A percentile compares a stretch with the other conserved stretches of the same genome.
Conservation (phyloP, 1,284 basidiomycete species). For the Ustilago esculenta region DNA sequence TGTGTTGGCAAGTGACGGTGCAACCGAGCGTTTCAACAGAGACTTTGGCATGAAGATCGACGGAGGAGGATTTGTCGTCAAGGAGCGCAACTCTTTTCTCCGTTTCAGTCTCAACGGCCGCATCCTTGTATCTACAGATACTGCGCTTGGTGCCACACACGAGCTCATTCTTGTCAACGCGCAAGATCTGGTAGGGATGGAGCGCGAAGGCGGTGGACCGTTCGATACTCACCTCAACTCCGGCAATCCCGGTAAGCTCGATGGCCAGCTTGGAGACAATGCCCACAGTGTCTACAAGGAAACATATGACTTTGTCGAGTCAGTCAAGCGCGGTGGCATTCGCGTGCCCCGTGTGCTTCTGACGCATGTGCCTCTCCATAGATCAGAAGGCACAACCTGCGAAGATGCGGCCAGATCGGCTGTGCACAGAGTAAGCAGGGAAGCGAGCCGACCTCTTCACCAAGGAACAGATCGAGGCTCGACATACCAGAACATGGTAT, state of each 20-base stretch:
- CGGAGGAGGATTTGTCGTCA: constrained; percentile 33
- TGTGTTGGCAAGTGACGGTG: constrained; percentile 24
- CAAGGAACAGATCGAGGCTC: constrained; percentile 49
- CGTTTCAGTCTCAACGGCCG: constrained; percentile 43
- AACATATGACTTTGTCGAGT: constrained; percentile 50
- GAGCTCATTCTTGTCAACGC: constrained; percentile 55
- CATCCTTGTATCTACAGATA: constrained; percentile 35
- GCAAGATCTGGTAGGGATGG: constrained; percentile 57
- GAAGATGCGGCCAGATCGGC: constrained; percentile 28
- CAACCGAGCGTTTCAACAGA: constrained; percentile 25
- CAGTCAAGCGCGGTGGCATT: constrained; percentile 14
- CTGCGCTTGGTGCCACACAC: constrained; percentile 39
- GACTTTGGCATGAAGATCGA: constrained; percentile 30
- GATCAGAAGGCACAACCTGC: constrained; percentile 31
- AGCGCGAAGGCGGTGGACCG: constrained; percentile 33
- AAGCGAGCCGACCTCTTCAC: constrained; percentile 36
- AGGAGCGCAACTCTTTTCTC: constrained; percentile 14
- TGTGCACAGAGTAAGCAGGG: constrained; percentile 43
- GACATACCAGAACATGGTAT: constrained; percentile 59
- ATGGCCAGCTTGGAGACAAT: constrained; percentile 24
- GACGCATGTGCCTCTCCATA: constrained; percentile 53
- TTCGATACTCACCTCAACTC: constrained; percentile 24
- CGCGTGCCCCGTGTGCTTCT: constrained; percentile 46
- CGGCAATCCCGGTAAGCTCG: constrained; percentile 34
- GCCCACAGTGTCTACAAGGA: constrained; percentile 38